A percentile compares a stretch with the other conserved stretches of the same genome.
These are phyloP conservation scores for Cordyceps tenuipes DNA, from an alignment of 2,329 filamentous ascomycete genomes.

Conservation along the genomic window DNA sequence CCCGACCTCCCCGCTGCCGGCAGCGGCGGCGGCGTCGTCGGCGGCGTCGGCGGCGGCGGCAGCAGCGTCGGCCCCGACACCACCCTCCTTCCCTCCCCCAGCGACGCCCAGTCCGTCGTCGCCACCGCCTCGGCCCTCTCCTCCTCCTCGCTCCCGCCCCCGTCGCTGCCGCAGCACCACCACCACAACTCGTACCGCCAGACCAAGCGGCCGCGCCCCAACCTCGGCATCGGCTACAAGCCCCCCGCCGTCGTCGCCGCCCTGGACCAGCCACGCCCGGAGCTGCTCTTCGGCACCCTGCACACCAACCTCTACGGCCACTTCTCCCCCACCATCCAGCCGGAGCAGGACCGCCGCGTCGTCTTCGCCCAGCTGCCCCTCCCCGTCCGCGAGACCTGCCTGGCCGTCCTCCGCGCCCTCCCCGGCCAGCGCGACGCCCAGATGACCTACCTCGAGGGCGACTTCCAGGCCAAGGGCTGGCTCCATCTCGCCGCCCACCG, in stretches of 20 bases:
- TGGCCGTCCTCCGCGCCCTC: slow-evolving; percentile 30
- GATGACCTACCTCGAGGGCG: slow-evolving; percentile 15
- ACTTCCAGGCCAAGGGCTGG: slow-evolving; percentile 25
- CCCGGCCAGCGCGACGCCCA: slow-evolving; percentile 20
- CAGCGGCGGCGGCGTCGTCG: no score
- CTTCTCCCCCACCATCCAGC: background rate
- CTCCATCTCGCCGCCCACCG: slow-evolving; percentile 20
- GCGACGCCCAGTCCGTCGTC: background rate
- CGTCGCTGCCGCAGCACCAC: no score
- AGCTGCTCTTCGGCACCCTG: background rate
- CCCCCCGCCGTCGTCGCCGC: no score
- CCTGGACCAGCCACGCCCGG: background rate
- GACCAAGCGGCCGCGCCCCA: background rate
- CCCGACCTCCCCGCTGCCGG: no score
- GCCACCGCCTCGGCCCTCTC: background rate
- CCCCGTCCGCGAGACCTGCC: slow-evolving; percentile 28
- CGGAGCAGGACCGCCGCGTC: background rate
- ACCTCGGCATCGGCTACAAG: background rate
- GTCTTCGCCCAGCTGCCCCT: slow-evolving; percentile 15
- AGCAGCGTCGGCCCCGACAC: background rate
- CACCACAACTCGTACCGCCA: no score
- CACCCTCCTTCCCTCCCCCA: background rate
- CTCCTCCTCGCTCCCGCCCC: background rate
- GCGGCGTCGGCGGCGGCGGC: no score
- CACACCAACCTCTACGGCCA: background rate